phyloP scores from a whole-genome alignment of 2,329 filamentous ascomycete species.

The Ascochyta fabae region DNA sequence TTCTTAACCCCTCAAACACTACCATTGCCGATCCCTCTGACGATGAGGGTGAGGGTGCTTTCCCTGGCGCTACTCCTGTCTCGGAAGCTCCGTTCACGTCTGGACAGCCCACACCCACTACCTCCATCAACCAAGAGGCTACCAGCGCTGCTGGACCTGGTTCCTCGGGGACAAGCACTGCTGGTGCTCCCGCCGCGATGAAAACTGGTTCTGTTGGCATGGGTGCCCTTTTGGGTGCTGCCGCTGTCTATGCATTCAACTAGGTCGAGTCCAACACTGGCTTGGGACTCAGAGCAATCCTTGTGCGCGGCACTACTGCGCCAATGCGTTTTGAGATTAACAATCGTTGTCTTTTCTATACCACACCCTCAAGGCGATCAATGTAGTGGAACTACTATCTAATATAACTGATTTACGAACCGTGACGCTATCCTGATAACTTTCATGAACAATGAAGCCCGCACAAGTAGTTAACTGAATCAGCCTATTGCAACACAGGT shows the following conservation, averaged over 20 bases:
- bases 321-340: background rate
- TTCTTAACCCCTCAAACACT: conserved; percentile 62
- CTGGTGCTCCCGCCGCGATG: conserved; percentile 36
- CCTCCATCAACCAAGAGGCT: conserved; percentile 46
- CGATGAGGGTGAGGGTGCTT: conserved; percentile 60
- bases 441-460: background rate
- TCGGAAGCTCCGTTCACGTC: conserved; percentile 62
- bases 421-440: background rate
- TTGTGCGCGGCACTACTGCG: background rate
- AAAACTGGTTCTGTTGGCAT: conserved; percentile 53
- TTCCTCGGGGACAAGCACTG: conserved; percentile 24
- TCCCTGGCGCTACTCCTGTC: conserved; percentile 57
- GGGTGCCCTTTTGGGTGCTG: conserved; percentile 57
- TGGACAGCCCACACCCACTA: conserved; percentile 57
- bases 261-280: conserved; percentile 5
- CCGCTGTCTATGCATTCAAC: conserved; percentile 42
- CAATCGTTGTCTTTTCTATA: background rate
- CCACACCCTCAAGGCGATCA: conserved; percentile 2
- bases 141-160: conserved; percentile 30
- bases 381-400: background rate
- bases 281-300: background rate
- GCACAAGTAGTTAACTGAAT: too few relatives aligned
- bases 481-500: background rate
- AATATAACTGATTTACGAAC: background rate
- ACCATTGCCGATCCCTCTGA: conserved; percentile 53